Evolutionary conservation across 1,139 yeast species (phyloP), one percentile per base, ranked within the genome.

Genomic region (Suhomyces anneliseae): DNA sequence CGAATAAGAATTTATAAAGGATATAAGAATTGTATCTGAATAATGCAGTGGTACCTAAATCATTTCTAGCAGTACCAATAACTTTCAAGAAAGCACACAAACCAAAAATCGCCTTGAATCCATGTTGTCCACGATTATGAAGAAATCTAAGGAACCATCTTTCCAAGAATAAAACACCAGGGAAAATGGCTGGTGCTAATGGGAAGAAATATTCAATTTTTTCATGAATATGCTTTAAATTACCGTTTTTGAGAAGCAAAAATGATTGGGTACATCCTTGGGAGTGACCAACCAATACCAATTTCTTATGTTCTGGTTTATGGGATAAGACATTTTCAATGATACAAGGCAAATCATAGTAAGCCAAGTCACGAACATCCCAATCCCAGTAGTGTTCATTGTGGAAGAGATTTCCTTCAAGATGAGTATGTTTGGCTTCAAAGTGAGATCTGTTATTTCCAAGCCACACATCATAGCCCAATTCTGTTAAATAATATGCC

Each of bases 371-470:
- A 24, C 77, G 68, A 43, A 92, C 79, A 57, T 89, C 92, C 99
- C 99, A 93, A 55, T 87, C 82, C 95, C 95, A 86, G 50, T 67
- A 74, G 46, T 61, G 69, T 68, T 81, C 66, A 69, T 68, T 49
- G 74, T 80, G 68, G 82, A 81, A 55, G 58, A 70, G 50, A 68
- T 70, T 49, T 52, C 74, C 68, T 66, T 71, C 49, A 53, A 57
- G 54, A n/a, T 48, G 57, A 1, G 67, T 59, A 63, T 88, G 95
- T 45, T 76, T 70, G 0, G 96, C 89, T 36, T 77, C 72, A 62
- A 90, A 89, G 33, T 96, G 95, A 52, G 96, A 83, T 49, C 99
- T 70, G 62, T 92, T 92, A 61, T 92, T 90, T 1, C 97, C 98
- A 46, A 93, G 66, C 97, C 98, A 93, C 1, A 93, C 93, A 57